phyloP scores from a whole-genome alignment of 352 stramenopile genomes.

The Pythium dissimile region DNA sequence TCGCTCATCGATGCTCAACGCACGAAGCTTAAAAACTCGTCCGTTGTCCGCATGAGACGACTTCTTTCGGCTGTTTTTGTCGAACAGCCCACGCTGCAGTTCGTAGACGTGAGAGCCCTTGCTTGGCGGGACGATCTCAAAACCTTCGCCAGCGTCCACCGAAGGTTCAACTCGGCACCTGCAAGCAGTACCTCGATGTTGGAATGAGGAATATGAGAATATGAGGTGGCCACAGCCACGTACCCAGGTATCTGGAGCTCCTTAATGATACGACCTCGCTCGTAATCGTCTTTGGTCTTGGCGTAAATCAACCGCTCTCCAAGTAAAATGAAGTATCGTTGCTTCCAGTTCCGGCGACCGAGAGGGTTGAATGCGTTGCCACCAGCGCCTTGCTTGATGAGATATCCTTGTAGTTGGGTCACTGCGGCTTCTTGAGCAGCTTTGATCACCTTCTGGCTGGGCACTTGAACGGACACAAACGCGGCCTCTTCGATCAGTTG shows the following conservation, averaged over 20 bases:
- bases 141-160: conserved; percentile 73
- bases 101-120: conserved; percentile 72
- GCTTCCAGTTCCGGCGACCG: conserved; percentile 85
- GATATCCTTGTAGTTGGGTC: conserved; percentile 73
- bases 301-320: conserved; percentile 72
- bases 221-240: no score
- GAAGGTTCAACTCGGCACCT: conserved; percentile 76
- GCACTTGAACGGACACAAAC: conserved; percentile 78
- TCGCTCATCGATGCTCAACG: conserved; percentile 77
- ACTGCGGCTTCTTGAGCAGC: conserved; percentile 62
- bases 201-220: not conserved
- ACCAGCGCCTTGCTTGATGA: conserved; percentile 84
- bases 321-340: conserved; percentile 84
- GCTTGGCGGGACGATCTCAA: conserved; percentile 70
- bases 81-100: conserved; percentile 69
- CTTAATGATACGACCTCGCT: conserved; percentile 85
- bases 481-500: conserved; percentile 72
- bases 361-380: conserved; percentile 76
- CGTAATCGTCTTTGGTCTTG: conserved; percentile 85
- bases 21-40: conserved; percentile 80
- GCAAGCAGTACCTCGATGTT: not conserved
- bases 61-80: conserved; percentile 77
- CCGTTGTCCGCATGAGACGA: conserved; percentile 68
- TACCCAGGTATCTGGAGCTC: conserved; percentile 77
- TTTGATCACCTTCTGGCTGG: conserved; percentile 77